phyloP scores from a whole-genome alignment of 2,329 filamentous ascomycete genomes.

The Sporothrix inflata region DNA sequence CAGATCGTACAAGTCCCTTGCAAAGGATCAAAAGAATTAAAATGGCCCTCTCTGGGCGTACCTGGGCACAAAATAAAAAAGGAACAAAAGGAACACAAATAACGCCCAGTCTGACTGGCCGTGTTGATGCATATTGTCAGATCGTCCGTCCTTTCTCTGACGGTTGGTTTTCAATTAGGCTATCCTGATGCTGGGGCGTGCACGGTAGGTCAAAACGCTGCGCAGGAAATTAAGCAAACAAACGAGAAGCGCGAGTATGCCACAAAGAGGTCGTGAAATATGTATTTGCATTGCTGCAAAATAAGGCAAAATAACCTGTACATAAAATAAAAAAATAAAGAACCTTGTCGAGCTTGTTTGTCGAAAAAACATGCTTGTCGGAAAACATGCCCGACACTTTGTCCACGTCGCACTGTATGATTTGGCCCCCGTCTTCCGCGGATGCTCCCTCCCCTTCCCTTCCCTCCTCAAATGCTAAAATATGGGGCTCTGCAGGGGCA shows the following conservation, averaged over 20 bases:
- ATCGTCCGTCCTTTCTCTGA: background rate
- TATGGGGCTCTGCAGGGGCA: background rate
- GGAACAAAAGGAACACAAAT: background rate
- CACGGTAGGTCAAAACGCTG: constrained; percentile 7
- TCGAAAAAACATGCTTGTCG: background rate
- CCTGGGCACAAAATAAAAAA: background rate
- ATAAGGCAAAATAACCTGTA: too few relatives aligned
- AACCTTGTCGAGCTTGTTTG: background rate
- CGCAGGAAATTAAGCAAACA: background rate
- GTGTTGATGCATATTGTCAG: background rate
- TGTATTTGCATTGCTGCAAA: background rate
- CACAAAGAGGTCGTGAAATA: background rate
- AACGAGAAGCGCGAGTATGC: too few relatives aligned
- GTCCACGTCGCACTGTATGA: background rate
- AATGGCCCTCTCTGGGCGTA: background rate
- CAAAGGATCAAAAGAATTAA: background rate
- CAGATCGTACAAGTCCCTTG: background rate
- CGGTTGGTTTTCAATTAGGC: constrained; percentile 12
- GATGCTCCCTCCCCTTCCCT: background rate
- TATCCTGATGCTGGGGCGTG: background rate
- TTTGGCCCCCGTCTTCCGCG: background rate
- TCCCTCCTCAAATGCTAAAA: background rate
- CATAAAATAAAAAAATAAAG: background rate
- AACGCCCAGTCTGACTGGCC: background rate
- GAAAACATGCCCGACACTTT: background rate